Percentiles rank a stretch among this genome's conserved stretches.
Evolutionary conservation across 768 basidiomycete genomes (phyloP).

Genomic region (Rhodotorula taiwanensis): DNA sequence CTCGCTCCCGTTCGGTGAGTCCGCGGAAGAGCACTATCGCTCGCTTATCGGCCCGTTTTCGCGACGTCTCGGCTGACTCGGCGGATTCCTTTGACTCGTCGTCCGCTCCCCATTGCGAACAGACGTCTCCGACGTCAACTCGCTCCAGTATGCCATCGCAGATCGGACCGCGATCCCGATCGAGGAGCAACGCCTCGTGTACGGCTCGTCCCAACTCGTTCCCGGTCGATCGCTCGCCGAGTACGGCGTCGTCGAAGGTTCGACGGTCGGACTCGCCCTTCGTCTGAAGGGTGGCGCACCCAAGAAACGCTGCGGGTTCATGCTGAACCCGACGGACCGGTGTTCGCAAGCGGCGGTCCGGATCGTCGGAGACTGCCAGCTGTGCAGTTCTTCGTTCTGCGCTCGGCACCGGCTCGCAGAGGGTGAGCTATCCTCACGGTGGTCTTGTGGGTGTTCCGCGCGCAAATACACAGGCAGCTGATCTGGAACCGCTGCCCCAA

Average conservation of each 20-base stretch:
- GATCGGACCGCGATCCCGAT: conserved; percentile 24
- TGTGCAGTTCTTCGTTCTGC: conserved; percentile 72
- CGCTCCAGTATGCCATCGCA: conserved; percentile 25
- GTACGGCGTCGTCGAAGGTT: conserved; percentile 20
- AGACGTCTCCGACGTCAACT: conserved; percentile 25
- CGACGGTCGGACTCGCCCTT: conserved; percentile 22
- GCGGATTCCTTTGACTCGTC: too few species aligned
- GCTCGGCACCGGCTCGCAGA: conserved; percentile 77
- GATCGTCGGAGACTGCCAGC: conserved; percentile 76
- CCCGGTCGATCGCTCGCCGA: conserved; percentile 1
- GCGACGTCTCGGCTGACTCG: too few species aligned
- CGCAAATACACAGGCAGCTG: too few species aligned
- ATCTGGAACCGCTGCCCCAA: background rate
- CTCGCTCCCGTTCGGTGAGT: conserved; percentile 22
- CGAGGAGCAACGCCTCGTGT: conserved; percentile 32
- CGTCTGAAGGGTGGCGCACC: conserved; percentile 26
- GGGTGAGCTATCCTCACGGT: conserved; percentile 8
- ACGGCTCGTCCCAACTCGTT: conserved; percentile 16
- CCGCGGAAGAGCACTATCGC: too few species aligned
- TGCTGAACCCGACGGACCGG: conserved; percentile 43
- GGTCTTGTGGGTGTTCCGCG: too few species aligned
- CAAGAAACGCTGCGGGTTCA: conserved; percentile 33
- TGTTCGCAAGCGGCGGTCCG: conserved; percentile 75
- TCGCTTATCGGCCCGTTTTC: too few species aligned
- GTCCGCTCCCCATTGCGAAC: too few species aligned